These are phyloP conservation scores for Suillus placidus DNA, from an alignment of 768 basidiomycete species.

Conservation along the genomic window DNA sequence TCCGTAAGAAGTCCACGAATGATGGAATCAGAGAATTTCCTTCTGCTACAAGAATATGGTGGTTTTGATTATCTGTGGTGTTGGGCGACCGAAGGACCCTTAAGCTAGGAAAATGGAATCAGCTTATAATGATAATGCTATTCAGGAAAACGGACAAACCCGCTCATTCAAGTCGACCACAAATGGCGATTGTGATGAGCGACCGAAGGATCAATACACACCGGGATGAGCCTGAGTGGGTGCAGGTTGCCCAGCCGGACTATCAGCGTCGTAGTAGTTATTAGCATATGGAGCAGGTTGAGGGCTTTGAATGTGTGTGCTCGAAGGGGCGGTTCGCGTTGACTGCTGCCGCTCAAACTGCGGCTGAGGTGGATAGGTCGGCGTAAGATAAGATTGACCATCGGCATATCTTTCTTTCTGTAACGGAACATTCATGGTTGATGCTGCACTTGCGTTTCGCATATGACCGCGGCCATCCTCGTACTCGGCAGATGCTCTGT, in stretches of 20 bases:
- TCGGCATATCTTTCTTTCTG: constrained; percentile 49
- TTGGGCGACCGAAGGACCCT: constrained; percentile 46
- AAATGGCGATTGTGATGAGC: constrained; percentile 7
- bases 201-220: constrained; percentile 36
- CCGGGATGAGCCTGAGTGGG: constrained; percentile 49
- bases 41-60: constrained; percentile 19
- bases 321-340: constrained; percentile 22
- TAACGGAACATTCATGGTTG: constrained; percentile 53
- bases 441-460: constrained; percentile 60
- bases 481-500: constrained; percentile 51
- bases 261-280: constrained; percentile 29
- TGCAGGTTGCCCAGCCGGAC: constrained; percentile 39
- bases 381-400: constrained; percentile 28
- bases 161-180: constrained; percentile 5
- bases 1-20: constrained; percentile 2
- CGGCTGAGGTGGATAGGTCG: constrained; percentile 36
- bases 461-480: constrained; percentile 46
- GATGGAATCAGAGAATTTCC: not conserved
- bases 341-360: constrained; percentile 23
- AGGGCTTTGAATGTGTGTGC: constrained; percentile 43
- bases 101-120: constrained; percentile 35
- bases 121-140: constrained; percentile 2
- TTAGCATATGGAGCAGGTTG: constrained; percentile 44
- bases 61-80: constrained; percentile 36
- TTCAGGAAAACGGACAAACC: not conserved